Conservation (phyloP, 805 yeast species). For the Pichia paraexigua region DNA sequence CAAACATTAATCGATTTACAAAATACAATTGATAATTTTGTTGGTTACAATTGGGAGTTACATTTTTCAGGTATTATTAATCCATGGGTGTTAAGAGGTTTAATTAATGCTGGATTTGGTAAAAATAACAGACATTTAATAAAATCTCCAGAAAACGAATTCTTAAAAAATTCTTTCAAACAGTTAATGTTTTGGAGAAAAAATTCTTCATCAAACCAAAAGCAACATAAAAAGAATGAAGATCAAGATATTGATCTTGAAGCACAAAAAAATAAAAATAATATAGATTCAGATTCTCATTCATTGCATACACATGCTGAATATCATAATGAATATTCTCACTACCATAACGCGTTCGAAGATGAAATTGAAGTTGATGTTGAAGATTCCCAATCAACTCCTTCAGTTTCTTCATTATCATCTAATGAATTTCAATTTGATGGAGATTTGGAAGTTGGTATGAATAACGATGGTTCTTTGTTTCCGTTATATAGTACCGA, state of each 20-base stretch:
- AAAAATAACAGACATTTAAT: conserved; percentile 10
- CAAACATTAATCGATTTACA: conserved; percentile 72
- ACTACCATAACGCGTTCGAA: neutral
- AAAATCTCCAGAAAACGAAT: neutral
- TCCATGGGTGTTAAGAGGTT: conserved; percentile 80
- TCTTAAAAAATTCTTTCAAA: neutral
- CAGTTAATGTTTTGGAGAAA: neutral
- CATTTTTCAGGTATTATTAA: conserved; percentile 81
- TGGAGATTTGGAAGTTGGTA: conserved; percentile 19
- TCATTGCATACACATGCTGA: neutral
- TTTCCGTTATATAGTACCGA: conserved; percentile 52
- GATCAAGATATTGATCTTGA: neutral
- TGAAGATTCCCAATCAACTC: neutral
- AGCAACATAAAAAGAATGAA: neutral
- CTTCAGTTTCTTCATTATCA: neutral
- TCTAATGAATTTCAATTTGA: neutral
- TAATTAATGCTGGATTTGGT: conserved; percentile 74
- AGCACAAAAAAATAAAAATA: neutral
- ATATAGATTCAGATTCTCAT: neutral
- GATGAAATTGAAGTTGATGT: neutral
- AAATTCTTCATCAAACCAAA: neutral
- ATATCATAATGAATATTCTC: neutral
- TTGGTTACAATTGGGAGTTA: conserved; percentile 79
- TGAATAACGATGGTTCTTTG: conserved; percentile 11
- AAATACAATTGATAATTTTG: conserved; percentile 61